Percentiles rank a stretch among this genome's conserved stretches.
These are phyloP conservation scores for Cytospora schulzeri DNA, from an alignment of 2,329 filamentous ascomycete genomes.

Conservation along the genomic window DNA sequence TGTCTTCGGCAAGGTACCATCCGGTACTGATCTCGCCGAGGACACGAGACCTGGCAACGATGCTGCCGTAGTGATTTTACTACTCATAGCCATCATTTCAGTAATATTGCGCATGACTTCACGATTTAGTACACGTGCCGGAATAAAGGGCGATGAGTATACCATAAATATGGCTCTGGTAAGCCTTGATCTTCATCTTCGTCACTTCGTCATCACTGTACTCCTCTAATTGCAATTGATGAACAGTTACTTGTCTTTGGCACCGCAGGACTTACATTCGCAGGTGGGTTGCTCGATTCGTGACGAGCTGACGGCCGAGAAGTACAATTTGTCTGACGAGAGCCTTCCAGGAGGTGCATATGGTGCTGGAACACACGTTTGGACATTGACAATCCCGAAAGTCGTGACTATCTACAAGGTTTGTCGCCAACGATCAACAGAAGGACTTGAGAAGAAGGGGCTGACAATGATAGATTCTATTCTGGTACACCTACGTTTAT, in stretches of 20 bases:
- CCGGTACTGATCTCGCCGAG: not conserved
- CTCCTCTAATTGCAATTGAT: not conserved
- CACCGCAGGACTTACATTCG: not conserved
- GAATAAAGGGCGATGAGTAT: not conserved
- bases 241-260: not conserved
- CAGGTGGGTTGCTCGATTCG: not conserved
- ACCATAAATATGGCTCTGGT: not conserved
- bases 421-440: not conserved
- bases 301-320: not conserved
- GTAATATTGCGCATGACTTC: not conserved
- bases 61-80: not conserved
- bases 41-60: constrained; percentile 9
- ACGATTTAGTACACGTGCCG: not conserved
- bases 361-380: constrained; percentile 15
- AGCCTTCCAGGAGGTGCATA: constrained; percentile 1
- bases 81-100: constrained; percentile 1
- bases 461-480: constrained; percentile 22
- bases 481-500: constrained; percentile 28
- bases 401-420: constrained; percentile 8
- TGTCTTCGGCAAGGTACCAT: not conserved
- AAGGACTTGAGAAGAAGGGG: not conserved
- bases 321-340: not conserved
- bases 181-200: not conserved
- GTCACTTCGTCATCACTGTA: not conserved
- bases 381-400: constrained; percentile 7